These are phyloP conservation scores for Quercus robur DNA, from an alignment of 306 rosid genomes.

Conservation along the genomic window DNA sequence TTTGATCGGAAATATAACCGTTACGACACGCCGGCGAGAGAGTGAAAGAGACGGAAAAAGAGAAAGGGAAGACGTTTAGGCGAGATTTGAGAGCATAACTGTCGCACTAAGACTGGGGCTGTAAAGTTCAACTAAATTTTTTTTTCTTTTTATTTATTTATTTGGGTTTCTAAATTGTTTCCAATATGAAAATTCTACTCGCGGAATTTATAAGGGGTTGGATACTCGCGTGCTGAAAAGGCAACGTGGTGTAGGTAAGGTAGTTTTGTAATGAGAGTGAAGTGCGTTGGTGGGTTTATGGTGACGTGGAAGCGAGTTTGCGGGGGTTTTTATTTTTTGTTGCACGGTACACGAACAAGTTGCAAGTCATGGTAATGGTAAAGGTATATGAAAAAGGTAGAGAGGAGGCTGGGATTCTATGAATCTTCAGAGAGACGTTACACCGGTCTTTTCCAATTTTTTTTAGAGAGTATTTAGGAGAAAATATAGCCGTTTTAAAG, in stretches of 20 bases:
- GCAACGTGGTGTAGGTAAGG: conserved; percentile 3
- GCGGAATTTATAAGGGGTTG: conserved; percentile 20
- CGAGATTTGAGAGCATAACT: conserved; percentile 59
- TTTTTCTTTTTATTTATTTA: no score
- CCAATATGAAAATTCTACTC: conserved; percentile 14
- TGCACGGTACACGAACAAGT: conserved; percentile 1
- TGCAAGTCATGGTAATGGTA: background rate
- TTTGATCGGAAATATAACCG: conserved; percentile 50
- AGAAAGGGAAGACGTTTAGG: conserved; percentile 3
- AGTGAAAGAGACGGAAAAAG: background rate
- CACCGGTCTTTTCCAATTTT: background rate
- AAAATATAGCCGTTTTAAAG: conserved; percentile 1
- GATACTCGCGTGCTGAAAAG: conserved; percentile 17
- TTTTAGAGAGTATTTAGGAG: background rate
- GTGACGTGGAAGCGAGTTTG: conserved; percentile 10
- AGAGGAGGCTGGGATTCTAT: background rate
- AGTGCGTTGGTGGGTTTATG: background rate
- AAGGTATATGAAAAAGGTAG: background rate
- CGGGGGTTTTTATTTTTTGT: background rate
- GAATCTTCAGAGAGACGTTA: conserved; percentile 35
- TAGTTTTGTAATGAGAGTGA: conserved; percentile 10
- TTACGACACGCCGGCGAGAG: conserved; percentile 30
- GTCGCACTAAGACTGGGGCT: conserved; percentile 26
- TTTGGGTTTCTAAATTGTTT: background rate
- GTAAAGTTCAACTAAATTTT: conserved; percentile 2